phyloP scores from a whole-genome alignment of 768 basidiomycete genomes.

The Lentinula sp. region DNA sequence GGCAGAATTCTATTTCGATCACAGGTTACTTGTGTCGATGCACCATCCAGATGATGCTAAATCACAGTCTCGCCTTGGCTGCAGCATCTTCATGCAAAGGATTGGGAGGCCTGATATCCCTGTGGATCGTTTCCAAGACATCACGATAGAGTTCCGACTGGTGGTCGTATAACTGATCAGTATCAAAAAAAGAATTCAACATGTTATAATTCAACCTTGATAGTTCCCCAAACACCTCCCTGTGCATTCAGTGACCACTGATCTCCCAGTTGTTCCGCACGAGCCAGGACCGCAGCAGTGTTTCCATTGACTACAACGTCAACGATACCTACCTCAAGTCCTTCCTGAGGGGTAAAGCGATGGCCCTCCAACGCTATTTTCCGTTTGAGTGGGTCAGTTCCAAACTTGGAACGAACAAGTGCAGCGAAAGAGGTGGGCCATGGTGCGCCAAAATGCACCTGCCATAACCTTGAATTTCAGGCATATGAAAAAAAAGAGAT shows the following conservation, averaged over 20 bases:
- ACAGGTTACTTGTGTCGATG: not conserved
- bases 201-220: slow-evolving; percentile 42
- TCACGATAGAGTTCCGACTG: slow-evolving; percentile 54
- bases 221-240: slow-evolving; percentile 64
- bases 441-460: slow-evolving; percentile 80
- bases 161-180: not conserved
- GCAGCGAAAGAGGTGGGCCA: slow-evolving; percentile 70
- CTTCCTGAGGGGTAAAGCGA: slow-evolving; percentile 70
- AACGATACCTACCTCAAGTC: slow-evolving; percentile 57
- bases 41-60: not conserved
- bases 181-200: not conserved
- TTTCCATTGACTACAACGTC: slow-evolving; percentile 64
- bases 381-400: slow-evolving; percentile 50
- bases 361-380: slow-evolving; percentile 78
- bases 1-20: not conserved
- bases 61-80: slow-evolving; percentile 39
- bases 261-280: slow-evolving; percentile 60
- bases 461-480: not conserved
- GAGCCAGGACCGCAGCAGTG: slow-evolving; percentile 51
- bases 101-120: slow-evolving; percentile 28
- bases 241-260: slow-evolving; percentile 43
- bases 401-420: slow-evolving; percentile 59
- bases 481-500: not conserved
- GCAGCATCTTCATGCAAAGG: slow-evolving; percentile 41
- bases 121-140: slow-evolving; percentile 36